Percentiles rank a stretch among this genome's conserved stretches.
These are phyloP conservation scores for Diutina sp. DNA, from an alignment of 1,139 yeast genomes.

Conservation along the genomic window DNA sequence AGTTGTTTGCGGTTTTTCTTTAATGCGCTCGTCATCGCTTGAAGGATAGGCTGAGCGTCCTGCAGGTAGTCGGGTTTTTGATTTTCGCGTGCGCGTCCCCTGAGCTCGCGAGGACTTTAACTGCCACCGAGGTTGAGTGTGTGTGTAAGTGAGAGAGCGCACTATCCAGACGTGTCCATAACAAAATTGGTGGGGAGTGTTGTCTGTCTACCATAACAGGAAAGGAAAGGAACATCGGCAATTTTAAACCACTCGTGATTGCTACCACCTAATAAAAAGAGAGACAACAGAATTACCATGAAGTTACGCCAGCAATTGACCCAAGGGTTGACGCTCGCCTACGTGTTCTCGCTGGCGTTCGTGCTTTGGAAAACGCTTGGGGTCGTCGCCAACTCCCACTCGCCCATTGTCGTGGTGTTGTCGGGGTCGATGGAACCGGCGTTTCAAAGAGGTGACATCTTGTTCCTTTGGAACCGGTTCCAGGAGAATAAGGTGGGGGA, in stretches of 20 bases:
- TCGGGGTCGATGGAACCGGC: constrained; percentile 99
- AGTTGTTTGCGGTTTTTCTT: not conserved
- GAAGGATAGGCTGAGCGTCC: not conserved
- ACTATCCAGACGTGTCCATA: too few species aligned
- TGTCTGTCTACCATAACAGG: too few species aligned
- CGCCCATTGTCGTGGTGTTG: constrained; percentile 92
- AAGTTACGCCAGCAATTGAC: constrained; percentile 33
- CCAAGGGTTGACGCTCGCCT: constrained; percentile 57
- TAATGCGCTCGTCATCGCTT: not conserved
- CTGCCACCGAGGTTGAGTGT: too few species aligned
- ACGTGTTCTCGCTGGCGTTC: constrained; percentile 79
- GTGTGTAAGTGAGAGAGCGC: too few species aligned
- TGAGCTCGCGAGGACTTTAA: not conserved
- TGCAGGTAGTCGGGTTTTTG: not conserved
- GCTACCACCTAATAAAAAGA: too few species aligned
- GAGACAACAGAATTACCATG: constrained; percentile 11
- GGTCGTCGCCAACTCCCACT: constrained; percentile 67
- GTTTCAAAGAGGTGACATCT: constrained; percentile 92
- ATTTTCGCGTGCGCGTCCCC: not conserved
- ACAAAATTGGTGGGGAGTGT: too few species aligned
- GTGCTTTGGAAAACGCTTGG: constrained; percentile 86
- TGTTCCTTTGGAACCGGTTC: constrained; percentile 83
- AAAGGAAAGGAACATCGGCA: too few species aligned
- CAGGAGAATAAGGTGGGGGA: constrained; percentile 71
- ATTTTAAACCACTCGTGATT: too few species aligned